phyloP scores from a whole-genome alignment of 148 eudicot species.

The Vaccinium macrocarpon region DNA sequence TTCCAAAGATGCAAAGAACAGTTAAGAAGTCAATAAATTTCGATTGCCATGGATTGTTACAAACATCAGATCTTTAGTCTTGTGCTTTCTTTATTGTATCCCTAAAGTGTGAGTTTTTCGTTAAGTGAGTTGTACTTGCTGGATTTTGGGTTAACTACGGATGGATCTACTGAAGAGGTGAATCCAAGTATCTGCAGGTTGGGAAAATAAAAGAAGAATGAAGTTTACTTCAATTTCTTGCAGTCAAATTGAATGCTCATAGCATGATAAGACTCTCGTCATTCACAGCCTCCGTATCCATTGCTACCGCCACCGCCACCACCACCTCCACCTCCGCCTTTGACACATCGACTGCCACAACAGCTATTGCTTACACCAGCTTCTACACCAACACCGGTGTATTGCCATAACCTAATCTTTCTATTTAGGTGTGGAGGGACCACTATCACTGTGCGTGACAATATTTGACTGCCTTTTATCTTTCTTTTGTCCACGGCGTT shows the following conservation, averaged over 20 bases:
- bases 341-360: not conserved
- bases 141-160: not conserved
- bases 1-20: not conserved
- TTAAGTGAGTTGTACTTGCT: not conserved
- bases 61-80: not conserved
- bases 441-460: not conserved
- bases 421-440: not conserved
- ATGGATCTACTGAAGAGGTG: not conserved
- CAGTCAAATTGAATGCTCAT: no score
- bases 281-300: not conserved
- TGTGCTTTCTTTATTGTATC: not conserved
- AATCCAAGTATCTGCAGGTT: not conserved
- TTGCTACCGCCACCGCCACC: not conserved
- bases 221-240: no score
- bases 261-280: no score
- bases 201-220: not conserved
- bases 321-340: not conserved
- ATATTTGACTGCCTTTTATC: not conserved
- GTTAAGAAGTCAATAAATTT: not conserved
- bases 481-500: not conserved
- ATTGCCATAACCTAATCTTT: not conserved
- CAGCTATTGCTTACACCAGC: not conserved
- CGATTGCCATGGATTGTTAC: no score
- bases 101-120: not conserved
- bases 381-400: not conserved